Conservation (phyloP, 1,284 basidiomycete genomes). For the Waitea zeae region DNA sequence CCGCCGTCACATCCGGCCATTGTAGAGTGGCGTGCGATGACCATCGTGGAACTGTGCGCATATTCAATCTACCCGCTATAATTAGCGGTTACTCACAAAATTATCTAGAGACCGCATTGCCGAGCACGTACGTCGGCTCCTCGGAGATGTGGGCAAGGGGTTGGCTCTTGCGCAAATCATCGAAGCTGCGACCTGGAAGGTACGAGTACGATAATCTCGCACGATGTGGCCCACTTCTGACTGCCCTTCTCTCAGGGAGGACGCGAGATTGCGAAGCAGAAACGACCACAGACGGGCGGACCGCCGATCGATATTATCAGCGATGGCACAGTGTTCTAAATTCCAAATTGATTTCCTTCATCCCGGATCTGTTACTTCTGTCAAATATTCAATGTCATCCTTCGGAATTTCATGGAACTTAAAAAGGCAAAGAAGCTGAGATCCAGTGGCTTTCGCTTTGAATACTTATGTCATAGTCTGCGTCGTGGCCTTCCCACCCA, state of each 20-base stretch:
- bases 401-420: too few species aligned
- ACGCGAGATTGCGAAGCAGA: conserved; percentile 73
- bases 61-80: conserved; percentile 6
- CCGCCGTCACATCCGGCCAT: conserved; percentile 74
- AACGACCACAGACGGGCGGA: conserved; percentile 57
- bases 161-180: conserved; percentile 75
- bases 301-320: conserved; percentile 81
- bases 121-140: conserved; percentile 43
- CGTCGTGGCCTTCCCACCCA: too few species aligned
- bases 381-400: too few species aligned
- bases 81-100: conserved; percentile 1
- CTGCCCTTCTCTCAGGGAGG: too few species aligned
- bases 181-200: conserved; percentile 92
- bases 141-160: conserved; percentile 28
- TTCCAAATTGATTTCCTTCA: too few species aligned
- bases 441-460: too few species aligned
- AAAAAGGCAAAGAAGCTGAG: too few species aligned
- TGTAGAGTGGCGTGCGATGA: conserved; percentile 91
- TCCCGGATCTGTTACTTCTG: too few species aligned
- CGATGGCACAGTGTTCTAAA: conserved; percentile 73
- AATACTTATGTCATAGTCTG: too few species aligned
- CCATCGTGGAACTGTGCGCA: conserved; percentile 77
- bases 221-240: too few species aligned
- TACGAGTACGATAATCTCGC: too few species aligned
- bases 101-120: conserved; percentile 62